Conservation (phyloP, 805 yeast species). For the Hanseniaspora jakobsenii region DNA sequence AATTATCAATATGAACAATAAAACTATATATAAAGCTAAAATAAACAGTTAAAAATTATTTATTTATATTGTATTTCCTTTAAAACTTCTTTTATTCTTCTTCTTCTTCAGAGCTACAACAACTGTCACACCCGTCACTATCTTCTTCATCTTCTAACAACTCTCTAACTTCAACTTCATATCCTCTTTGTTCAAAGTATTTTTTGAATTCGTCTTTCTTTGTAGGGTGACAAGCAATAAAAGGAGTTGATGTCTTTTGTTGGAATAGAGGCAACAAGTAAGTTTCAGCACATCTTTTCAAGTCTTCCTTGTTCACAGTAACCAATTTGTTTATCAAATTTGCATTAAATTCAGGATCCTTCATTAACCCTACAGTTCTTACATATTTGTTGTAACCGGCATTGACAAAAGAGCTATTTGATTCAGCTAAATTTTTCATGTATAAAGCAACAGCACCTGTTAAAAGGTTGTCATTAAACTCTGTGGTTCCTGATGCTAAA, state of each 20-base stretch:
- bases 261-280: constrained; percentile 56
- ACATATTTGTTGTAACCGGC: constrained; percentile 55
- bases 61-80: too few species aligned
- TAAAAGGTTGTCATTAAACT: constrained; percentile 47
- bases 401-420: constrained; percentile 49
- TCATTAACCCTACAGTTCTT: constrained; percentile 14
- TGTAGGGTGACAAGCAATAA: constrained; percentile 16
- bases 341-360: constrained; percentile 7
- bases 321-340: constrained; percentile 1
- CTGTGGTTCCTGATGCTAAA: constrained; percentile 40
- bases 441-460: constrained; percentile 67
- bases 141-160: constrained; percentile 7
- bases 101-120: neutral
- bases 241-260: constrained; percentile 1
- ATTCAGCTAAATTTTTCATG: constrained; percentile 57
- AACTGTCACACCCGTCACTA: neutral
- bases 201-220: constrained; percentile 10
- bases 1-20: neutral
- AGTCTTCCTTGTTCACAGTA: constrained; percentile 17
- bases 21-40: too few species aligned
- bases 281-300: constrained; percentile 33
- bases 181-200: constrained; percentile 5
- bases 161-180: constrained; percentile 7
- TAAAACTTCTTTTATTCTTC: too few species aligned
- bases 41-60: too few species aligned